These are phyloP conservation scores for Begonia fuchsioides DNA, from an alignment of 306 rosid species.

Conservation along the genomic window DNA sequence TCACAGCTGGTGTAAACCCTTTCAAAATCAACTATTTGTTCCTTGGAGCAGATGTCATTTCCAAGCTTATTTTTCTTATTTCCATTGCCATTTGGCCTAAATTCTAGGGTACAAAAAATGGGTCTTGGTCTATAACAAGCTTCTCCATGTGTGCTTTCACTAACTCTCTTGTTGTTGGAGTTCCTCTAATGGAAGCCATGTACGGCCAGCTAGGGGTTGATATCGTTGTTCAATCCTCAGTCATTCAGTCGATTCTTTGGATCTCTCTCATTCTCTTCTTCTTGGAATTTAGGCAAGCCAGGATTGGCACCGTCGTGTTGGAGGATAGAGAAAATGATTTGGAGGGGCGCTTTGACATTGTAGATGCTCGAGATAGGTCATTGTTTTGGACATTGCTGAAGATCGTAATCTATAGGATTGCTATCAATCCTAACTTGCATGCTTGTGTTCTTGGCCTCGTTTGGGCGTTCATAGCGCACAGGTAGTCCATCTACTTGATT, in stretches of 20 bases:
- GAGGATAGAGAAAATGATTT: not conserved
- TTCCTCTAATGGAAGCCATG: not conserved
- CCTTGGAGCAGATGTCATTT: not conserved
- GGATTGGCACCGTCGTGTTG: too few species aligned
- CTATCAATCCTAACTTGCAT: conserved; percentile 1
- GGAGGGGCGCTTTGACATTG: not conserved
- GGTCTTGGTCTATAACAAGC: conserved; percentile 1
- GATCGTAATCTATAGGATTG: not conserved
- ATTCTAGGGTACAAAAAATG: not conserved
- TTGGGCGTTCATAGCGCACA: not conserved
- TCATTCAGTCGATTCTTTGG: not conserved
- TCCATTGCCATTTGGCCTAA: not conserved
- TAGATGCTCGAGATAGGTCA: not conserved
- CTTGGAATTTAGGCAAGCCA: not conserved
- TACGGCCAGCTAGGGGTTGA: not conserved
- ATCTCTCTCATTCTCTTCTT: not conserved
- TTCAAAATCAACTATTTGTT: not conserved
- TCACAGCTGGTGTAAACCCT: conserved; percentile 2
- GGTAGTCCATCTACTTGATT: not conserved
- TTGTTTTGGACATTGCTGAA: not conserved
- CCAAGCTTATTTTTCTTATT: not conserved
- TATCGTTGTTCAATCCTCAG: conserved; percentile 4
- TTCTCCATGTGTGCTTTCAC: conserved; percentile 1
- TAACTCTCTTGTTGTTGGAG: conserved; percentile 1
- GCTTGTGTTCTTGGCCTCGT: conserved; percentile 4